A percentile compares a stretch with the other conserved stretches of the same genome.
Evolutionary conservation across 108 stramenopile species (phyloP).

Genomic region (Nitzschia inconspicua): DNA sequence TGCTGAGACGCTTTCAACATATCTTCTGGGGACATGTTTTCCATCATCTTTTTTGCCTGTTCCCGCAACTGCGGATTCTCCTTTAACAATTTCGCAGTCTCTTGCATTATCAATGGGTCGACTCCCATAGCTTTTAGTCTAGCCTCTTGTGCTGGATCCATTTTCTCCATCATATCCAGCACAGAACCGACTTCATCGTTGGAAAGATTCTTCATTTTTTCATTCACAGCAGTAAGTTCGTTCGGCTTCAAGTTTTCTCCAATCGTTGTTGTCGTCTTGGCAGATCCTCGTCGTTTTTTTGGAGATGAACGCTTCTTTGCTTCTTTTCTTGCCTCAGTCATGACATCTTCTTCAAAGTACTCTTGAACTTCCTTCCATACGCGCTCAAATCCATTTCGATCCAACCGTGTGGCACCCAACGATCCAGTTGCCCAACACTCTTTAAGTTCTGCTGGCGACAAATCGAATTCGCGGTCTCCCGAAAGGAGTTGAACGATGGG

Average conservation of each 20-base stretch:
- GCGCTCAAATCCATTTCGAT: constrained; percentile 62
- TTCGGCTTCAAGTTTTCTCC: constrained; percentile 42
- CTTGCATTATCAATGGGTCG: constrained; percentile 61
- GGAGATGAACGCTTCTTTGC: constrained; percentile 7
- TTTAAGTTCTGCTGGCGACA: constrained; percentile 44
- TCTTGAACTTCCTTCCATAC: constrained; percentile 82
- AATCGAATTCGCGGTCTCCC: constrained; percentile 55
- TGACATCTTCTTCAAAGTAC: constrained; percentile 68
- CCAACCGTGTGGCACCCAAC: constrained; percentile 54
- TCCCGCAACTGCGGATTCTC: constrained; percentile 66
- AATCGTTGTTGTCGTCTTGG: constrained; percentile 22
- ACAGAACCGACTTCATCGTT: constrained; percentile 54
- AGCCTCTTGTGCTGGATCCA: constrained; percentile 67
- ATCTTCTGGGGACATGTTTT: constrained; percentile 64
- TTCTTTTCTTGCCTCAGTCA: constrained; percentile 54
- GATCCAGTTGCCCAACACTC: constrained; percentile 73
- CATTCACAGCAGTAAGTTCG: constrained; percentile 45
- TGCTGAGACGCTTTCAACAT: constrained; percentile 61
- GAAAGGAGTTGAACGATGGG: constrained; percentile 53
- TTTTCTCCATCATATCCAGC: constrained; percentile 56
- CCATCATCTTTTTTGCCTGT: constrained; percentile 63
- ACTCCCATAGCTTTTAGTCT: constrained; percentile 70
- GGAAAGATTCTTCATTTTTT: constrained; percentile 61
- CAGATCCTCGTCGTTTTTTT: constrained; percentile 15
- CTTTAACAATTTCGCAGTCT: constrained; percentile 63